Evolutionary conservation across 1,284 basidiomycete genomes (phyloP).

Genomic region (Wolfiporia cocos): DNA sequence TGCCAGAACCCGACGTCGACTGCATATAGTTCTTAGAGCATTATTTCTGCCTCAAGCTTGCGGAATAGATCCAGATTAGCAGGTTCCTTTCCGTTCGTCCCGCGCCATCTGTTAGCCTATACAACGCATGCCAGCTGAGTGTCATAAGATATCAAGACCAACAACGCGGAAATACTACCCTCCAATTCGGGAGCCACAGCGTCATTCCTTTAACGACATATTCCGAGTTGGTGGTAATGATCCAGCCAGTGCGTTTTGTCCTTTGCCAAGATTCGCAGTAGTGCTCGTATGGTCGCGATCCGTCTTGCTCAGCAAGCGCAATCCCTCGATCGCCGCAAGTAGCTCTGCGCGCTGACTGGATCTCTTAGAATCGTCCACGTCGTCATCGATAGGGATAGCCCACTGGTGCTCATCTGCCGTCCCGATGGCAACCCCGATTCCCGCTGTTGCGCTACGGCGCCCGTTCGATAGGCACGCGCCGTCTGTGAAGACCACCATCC

Average conservation of each 20-base stretch:
- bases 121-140: too few species aligned
- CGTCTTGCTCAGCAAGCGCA: background rate
- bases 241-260: background rate
- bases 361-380: background rate
- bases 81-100: background rate
- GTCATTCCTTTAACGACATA: conserved; percentile 5
- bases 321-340: conserved; percentile 1
- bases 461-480: conserved; percentile 6
- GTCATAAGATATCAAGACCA: background rate
- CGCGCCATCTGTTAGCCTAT: conserved; percentile 2
- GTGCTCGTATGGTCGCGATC: background rate
- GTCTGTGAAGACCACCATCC: conserved; percentile 5
- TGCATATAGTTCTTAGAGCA: background rate
- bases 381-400: background rate
- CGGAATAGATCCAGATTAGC: conserved; percentile 2
- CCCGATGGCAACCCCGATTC: conserved; percentile 5
- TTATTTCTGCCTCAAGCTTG: background rate
- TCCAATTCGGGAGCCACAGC: conserved; percentile 2
- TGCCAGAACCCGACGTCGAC: background rate
- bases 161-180: background rate
- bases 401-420: background rate
- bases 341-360: conserved; percentile 4
- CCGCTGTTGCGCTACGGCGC: background rate
- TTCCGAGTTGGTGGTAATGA: conserved; percentile 1
- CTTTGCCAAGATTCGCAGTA: background rate